Conservation (phyloP, 208 protist genomes). For the Angomonas deanei region DNA sequence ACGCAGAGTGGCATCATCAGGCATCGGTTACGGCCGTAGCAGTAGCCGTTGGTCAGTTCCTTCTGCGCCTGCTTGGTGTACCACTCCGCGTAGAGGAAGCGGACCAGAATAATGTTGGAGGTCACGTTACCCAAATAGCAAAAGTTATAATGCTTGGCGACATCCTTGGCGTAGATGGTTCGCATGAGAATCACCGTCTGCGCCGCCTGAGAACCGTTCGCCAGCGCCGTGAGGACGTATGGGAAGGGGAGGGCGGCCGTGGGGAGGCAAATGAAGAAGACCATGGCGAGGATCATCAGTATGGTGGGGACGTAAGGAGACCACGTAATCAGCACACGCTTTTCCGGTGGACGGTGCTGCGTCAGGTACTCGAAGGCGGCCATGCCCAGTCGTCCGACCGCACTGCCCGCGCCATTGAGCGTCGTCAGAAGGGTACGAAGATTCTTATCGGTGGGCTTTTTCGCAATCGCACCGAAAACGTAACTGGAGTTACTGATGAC, state of each 20-base stretch:
- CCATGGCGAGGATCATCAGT: conserved; percentile 26
- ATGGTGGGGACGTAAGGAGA: conserved; percentile 31
- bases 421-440: conserved; percentile 48
- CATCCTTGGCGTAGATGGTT: conserved; percentile 60
- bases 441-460: conserved; percentile 15
- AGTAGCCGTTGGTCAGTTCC: background rate
- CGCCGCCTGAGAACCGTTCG: conserved; percentile 45
- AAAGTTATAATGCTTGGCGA: conserved; percentile 72
- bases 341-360: conserved; percentile 41
- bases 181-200: conserved; percentile 41
- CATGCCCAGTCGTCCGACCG: conserved; percentile 53
- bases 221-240: conserved; percentile 39
- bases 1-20: conserved; percentile 5
- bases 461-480: conserved; percentile 40
- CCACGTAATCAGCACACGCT: conserved; percentile 54
- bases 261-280: conserved; percentile 40
- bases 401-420: conserved; percentile 59
- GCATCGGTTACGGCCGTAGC: conserved; percentile 8
- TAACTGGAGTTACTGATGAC: conserved; percentile 53
- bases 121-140: conserved; percentile 28
- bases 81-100: conserved; percentile 61
- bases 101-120: conserved; percentile 43
- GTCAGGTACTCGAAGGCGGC: conserved; percentile 46
- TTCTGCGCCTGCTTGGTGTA: background rate
- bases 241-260: conserved; percentile 37